Base-by-base conservation (phyloP, 2,329 filamentous ascomycete genomes). In the Neonectria hederae region DNA sequence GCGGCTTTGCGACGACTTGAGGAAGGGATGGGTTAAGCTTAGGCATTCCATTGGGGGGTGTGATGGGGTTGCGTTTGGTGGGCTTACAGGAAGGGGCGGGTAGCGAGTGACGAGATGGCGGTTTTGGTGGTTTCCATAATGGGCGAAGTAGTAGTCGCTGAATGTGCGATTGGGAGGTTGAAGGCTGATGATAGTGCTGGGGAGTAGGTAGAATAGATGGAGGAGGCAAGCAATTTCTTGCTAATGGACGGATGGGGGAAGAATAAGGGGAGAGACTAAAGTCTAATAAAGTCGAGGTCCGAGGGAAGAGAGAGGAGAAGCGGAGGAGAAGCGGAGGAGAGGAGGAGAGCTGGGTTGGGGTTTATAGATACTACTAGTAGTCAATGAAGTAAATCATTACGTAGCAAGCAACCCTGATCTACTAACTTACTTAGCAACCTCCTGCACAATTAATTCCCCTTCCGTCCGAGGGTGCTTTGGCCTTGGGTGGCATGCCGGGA, bases 1-100 rank as follows among this genome's bases (percentile, higher is more conserved):
- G n/a, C 70, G 54, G 76, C 76, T 21, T 77, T 81, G 65, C 78
- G 77, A 61, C 81, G 81, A 49, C 82, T 80, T 52, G 56, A 69
- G 17, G 9, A 40, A 5, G 11, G 21, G 21, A 48, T 26, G 38
- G 54, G 52, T 21, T 21, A 35, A 45, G 48, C 57, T 63, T 40
- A 32, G 26, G 43, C 1, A 28, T 28, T 28, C 28, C 28, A 28
- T 28, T 7, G 8, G 10, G 8, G 2, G 8, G 28, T 28, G 10
- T 22, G 32, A 19, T 22, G 45, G 24, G 13, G 21, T 21, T 24
- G 13, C 30, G 24, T 24, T 26, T 13, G 14, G 26, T 17, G 22
- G 57, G 54, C 68, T 58, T 66, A 73, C 71, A 70, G 62, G 51
- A 72, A 72, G 22, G 67, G 70, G 38, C 71, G 70, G 11, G 65